phyloP scores from a whole-genome alignment of 305 asterid genomes.

The Nicotiana rustica region DNA sequence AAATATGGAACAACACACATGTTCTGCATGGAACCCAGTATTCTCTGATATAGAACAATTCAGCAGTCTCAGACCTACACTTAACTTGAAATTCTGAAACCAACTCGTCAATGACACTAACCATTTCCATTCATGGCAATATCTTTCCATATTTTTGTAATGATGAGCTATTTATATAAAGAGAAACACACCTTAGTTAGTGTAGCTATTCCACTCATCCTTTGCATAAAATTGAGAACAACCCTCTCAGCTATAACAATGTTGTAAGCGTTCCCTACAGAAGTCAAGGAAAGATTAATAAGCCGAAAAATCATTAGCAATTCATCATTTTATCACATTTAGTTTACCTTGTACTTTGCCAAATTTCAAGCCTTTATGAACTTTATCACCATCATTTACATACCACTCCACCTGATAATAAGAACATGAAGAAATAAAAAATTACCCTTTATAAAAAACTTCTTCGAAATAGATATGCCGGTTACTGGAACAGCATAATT shows the following conservation, averaged over 20 bases:
- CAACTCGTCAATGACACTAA: background rate
- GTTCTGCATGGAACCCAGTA: background rate
- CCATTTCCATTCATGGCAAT: slow-evolving; percentile 24
- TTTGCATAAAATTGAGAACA: slow-evolving; percentile 97
- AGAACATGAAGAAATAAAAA: slow-evolving; percentile 31
- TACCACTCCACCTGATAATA: slow-evolving; percentile 76
- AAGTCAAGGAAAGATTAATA: slow-evolving; percentile 35
- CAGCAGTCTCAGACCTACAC: background rate
- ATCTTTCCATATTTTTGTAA: background rate
- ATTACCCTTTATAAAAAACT: background rate
- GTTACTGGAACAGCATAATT: background rate
- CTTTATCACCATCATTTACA: slow-evolving; percentile 76
- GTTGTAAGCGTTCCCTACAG: slow-evolving; percentile 86
- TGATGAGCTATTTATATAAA: slow-evolving; percentile 35
- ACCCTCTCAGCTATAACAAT: slow-evolving; percentile 92
- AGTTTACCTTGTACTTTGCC: slow-evolving; percentile 85
- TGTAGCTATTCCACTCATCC: slow-evolving; percentile 99
- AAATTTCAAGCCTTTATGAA: slow-evolving; percentile 85
- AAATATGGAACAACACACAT: background rate
- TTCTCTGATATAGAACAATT: background rate
- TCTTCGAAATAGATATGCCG: background rate
- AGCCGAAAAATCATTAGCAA: background rate
- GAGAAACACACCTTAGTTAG: slow-evolving; percentile 71
- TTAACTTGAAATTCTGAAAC: background rate
- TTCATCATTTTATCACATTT: slow-evolving; percentile 27